Conservation (phyloP, 306 rosid species). For the Pueraria montana region DNA sequence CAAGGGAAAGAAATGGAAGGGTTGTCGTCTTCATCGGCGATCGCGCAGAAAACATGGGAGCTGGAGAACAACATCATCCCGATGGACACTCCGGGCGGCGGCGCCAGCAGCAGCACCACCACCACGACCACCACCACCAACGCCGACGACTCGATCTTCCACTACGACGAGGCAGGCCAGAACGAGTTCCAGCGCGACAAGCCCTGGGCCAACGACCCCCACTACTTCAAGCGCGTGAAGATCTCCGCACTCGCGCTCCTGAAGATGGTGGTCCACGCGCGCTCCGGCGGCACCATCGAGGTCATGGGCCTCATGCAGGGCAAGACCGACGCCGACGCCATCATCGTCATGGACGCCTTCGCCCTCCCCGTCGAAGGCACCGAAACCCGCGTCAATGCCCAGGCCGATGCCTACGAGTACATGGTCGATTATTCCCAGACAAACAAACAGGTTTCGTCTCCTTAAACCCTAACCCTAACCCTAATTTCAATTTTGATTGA, state of each 20-base stretch:
- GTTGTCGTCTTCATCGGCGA: constrained; percentile 52
- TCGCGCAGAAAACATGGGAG: constrained; percentile 96
- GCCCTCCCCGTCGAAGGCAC: constrained; percentile 98
- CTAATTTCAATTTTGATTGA: background rate
- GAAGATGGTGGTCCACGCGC: constrained; percentile 99
- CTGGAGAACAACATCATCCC: constrained; percentile 87
- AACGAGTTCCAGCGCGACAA: constrained; percentile 80
- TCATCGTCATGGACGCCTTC: constrained; percentile 96
- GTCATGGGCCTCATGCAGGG: constrained; percentile 99
- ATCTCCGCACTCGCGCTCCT: constrained; percentile 97
- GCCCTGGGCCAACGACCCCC: constrained; percentile 91
- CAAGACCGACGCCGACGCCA: constrained; percentile 87
- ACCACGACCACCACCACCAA: constrained; percentile 55
- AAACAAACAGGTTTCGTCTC: constrained; percentile 76
- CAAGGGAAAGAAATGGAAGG: constrained; percentile 36
- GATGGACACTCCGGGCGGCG: constrained; percentile 73
- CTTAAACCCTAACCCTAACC: constrained; percentile 46
- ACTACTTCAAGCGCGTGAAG: constrained; percentile 95
- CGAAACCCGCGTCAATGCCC: constrained; percentile 99
- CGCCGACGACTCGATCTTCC: constrained; percentile 88
- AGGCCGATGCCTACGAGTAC: constrained; percentile 96
- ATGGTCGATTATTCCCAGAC: constrained; percentile 98
- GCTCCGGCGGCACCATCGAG: constrained; percentile 96
- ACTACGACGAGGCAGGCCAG: constrained; percentile 86
- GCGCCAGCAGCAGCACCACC: constrained; percentile 50